Percentiles rank a stretch among this genome's conserved stretches.
phyloP scores from a whole-genome alignment of 2,329 filamentous ascomycete species.

The Aureobasidium sp. region DNA sequence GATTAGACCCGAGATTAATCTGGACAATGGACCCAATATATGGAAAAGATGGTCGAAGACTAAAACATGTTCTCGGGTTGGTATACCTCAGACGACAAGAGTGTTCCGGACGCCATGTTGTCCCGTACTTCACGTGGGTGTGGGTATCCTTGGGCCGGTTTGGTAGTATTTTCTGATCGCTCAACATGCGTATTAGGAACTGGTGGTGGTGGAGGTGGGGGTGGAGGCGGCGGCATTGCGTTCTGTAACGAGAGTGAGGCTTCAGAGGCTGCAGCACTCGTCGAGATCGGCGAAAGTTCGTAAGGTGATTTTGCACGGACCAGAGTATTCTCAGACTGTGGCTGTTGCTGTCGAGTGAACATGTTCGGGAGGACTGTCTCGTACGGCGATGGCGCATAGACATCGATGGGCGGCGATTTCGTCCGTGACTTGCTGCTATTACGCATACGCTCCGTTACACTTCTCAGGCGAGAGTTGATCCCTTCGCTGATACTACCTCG shows the following conservation, averaged over 20 bases:
- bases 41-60: background rate
- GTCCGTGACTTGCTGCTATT: constrained; percentile 49
- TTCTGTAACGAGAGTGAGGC: constrained; percentile 28
- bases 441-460: constrained; percentile 53
- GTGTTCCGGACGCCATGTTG: constrained; percentile 42
- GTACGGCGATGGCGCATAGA: constrained; percentile 32
- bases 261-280: constrained; percentile 20
- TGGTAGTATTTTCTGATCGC: constrained; percentile 25
- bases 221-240: constrained; percentile 22
- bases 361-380: constrained; percentile 35
- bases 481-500: constrained; percentile 53
- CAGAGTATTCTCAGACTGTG: background rate
- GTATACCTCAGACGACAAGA: constrained; percentile 38
- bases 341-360: constrained; percentile 15
- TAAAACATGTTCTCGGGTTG: constrained; percentile 17
- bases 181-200: constrained; percentile 9
- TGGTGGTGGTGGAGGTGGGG: constrained; percentile 13
- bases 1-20: background rate
- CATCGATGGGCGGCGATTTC: constrained; percentile 39
- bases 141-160: constrained; percentile 30
- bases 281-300: background rate
- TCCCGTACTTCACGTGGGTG: constrained; percentile 27
- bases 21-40: background rate
- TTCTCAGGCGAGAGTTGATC: constrained; percentile 49
- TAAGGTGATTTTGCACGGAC: constrained; percentile 6